These are phyloP conservation scores for Leccinum pellstonianum DNA, from an alignment of 768 basidiomycete genomes.

Conservation along the genomic window DNA sequence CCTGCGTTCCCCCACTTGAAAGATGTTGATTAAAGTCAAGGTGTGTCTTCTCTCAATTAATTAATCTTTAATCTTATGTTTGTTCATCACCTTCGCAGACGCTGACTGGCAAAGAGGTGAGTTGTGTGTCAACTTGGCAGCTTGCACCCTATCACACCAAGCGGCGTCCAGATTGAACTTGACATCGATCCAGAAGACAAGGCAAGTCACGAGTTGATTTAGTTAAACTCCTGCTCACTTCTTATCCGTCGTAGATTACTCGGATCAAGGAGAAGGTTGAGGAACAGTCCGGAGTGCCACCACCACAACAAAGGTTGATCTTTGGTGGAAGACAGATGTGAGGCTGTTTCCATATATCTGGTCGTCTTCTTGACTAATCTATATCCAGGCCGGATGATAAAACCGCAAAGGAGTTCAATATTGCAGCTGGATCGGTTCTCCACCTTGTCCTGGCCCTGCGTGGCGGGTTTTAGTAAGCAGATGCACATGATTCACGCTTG, in stretches of 20 bases:
- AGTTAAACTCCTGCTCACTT: neutral
- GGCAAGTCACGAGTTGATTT: conserved; percentile 40
- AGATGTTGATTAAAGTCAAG: conserved; percentile 30
- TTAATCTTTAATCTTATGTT: neutral
- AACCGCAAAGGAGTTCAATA: conserved; percentile 79
- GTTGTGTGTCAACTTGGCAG: conserved; percentile 5
- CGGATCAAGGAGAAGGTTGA: conserved; percentile 98
- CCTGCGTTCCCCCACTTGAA: conserved; percentile 6
- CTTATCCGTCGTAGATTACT: conserved; percentile 56
- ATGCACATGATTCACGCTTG: conserved; percentile 6
- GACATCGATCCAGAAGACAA: conserved; percentile 91
- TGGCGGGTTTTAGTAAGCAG: conserved; percentile 62
- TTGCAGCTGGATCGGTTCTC: conserved; percentile 81
- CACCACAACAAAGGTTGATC: conserved; percentile 92
- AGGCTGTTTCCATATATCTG: conserved; percentile 26
- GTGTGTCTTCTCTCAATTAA: conserved; percentile 1
- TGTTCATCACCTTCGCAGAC: conserved; percentile 5
- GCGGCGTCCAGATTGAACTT: conserved; percentile 73
- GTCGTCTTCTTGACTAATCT: neutral
- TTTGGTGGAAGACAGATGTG: conserved; percentile 93
- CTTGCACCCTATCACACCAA: conserved; percentile 10
- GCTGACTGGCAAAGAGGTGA: conserved; percentile 95
- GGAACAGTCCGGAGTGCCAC: conserved; percentile 97
- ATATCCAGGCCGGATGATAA: conserved; percentile 82
- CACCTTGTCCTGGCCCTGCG: conserved; percentile 95